Evolutionary conservation across 1,139 yeast genomes (phyloP), one percentile per base, ranked within the genome.

Genomic region (Sugiyamaella xylanicola): DNA sequence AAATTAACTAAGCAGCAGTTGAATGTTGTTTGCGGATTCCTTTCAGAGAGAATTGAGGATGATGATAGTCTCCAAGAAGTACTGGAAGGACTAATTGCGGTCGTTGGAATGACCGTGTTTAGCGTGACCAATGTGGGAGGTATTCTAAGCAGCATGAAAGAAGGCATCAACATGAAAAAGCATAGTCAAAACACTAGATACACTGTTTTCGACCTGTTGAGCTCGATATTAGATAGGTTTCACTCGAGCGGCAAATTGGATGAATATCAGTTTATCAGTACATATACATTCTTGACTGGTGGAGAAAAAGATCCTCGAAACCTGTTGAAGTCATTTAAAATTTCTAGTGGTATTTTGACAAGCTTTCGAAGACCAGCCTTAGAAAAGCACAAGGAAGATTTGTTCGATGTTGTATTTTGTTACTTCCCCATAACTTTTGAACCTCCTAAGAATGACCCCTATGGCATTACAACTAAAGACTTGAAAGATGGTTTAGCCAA

Each of bases 251-350:
- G 46, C 4, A 25, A 25, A 20, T 16, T 49, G 25, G 39, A 45
- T n/a, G 71, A 76, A 17, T 78, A 79, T 36, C 60, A 70, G 13
- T 83, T 78, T 56, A 76, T 88, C 35, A 70, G 77, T 53, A 71
- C 86, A 0, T 91, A 86, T 63, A 70, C 87, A 37, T 83, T 83
- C 57, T 68, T 90, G 46, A 88, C 96, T 3, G 77, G 82, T 9
- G 96, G 96, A 25, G 99, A 93, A 67, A 95, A 93, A 66, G 99
- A 93, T 70, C 99, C 99, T 2, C 77, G 90, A 56, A 93, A 95
- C 68, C 76, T 93, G 60, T 71, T 93, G 63, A 60, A 79, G 1
- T 88, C 96, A 0, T 91, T 93, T 65, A 71, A 75, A 2, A 69
- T 90, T 52, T 83, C 86, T 63, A 64, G 72, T 11, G 56, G 56